A percentile compares a stretch with the other conserved stretches of the same genome.
Conservation (phyloP, 1,139 yeast species). For the Spencermartinsiella ligniputridi region DNA sequence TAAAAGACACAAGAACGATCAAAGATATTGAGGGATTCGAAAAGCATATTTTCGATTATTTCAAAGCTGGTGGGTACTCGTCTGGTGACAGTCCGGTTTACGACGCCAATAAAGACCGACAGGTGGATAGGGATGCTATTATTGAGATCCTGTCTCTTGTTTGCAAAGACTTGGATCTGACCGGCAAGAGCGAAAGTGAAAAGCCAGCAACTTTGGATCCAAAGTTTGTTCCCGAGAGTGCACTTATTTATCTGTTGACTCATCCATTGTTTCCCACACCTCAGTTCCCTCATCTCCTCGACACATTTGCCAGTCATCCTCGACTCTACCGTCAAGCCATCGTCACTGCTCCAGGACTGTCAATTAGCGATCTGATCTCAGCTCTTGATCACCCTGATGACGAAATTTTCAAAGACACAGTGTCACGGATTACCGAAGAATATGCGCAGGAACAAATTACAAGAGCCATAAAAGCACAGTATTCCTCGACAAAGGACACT, state of each 20-base stretch:
- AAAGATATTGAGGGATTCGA: slow-evolving; percentile 1
- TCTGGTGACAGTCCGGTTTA: slow-evolving; percentile 33
- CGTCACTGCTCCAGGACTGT: slow-evolving; percentile 68
- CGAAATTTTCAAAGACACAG: slow-evolving; percentile 63
- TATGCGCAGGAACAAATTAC: slow-evolving; percentile 37
- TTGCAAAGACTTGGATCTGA: not conserved
- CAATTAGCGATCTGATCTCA: slow-evolving; percentile 55
- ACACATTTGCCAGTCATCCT: slow-evolving; percentile 47
- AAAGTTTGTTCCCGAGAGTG: slow-evolving; percentile 47
- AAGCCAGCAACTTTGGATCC: slow-evolving; percentile 15
- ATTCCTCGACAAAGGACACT: slow-evolving; percentile 7
- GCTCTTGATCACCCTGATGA: slow-evolving; percentile 53
- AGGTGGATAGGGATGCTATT: slow-evolving; percentile 59
- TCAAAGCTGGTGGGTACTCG: slow-evolving; percentile 11
- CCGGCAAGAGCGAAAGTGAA: slow-evolving; percentile 6
- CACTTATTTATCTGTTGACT: slow-evolving; percentile 70
- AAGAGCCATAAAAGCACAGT: slow-evolving; percentile 20
- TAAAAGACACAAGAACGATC: not conserved
- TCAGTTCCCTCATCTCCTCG: slow-evolving; percentile 51
- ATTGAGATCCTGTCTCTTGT: slow-evolving; percentile 42
- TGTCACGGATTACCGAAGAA: slow-evolving; percentile 62
- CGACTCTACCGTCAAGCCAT: slow-evolving; percentile 76
- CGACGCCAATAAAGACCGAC: slow-evolving; percentile 59
- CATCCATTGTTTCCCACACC: slow-evolving; percentile 78
- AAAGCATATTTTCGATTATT: not conserved